Conservation (phyloP, 129 eudicot species). For the Chrysanthemum seticuspe region DNA sequence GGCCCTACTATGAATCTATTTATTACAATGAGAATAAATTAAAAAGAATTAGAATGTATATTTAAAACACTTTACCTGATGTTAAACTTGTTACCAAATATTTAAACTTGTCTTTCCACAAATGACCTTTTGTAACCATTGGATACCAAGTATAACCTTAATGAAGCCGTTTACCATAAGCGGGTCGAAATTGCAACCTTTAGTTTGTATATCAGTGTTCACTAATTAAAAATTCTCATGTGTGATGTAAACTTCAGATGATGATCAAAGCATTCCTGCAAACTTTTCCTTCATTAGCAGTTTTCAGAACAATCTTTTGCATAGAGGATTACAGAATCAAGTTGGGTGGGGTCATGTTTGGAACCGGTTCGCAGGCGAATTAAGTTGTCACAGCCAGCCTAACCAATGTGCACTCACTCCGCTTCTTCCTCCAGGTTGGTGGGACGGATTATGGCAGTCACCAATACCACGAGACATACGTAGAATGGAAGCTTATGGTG, state of each 20-base stretch:
- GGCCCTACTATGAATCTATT: too few species aligned
- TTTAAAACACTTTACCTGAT: too few species aligned
- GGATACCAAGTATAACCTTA: background rate
- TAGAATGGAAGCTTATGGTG: slow-evolving; percentile 56
- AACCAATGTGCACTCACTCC: slow-evolving; percentile 67
- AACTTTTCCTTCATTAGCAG: slow-evolving; percentile 59
- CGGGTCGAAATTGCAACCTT: background rate
- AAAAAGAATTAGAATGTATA: too few species aligned
- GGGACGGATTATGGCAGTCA: slow-evolving; percentile 71
- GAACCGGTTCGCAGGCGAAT: slow-evolving; percentile 66
- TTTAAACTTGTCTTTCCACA: slow-evolving; percentile 2
- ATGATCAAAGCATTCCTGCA: slow-evolving; percentile 25
- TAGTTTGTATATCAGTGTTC: background rate
- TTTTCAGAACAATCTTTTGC: slow-evolving; percentile 54
- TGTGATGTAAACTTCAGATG: slow-evolving; percentile 31
- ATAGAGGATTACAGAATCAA: slow-evolving; percentile 50
- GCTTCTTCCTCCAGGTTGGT: slow-evolving; percentile 73
- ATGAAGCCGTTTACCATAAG: background rate
- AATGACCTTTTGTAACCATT: background rate
- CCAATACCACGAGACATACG: slow-evolving; percentile 62
- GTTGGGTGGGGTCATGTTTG: slow-evolving; percentile 73
- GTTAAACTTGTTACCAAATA: background rate
- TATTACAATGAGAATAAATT: too few species aligned
- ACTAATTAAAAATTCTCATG: background rate
- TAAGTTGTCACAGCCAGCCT: slow-evolving; percentile 55